These are phyloP conservation scores for Trichomonascaceae sp. DNA, from an alignment of 1,139 yeast species.

Conservation along the genomic window DNA sequence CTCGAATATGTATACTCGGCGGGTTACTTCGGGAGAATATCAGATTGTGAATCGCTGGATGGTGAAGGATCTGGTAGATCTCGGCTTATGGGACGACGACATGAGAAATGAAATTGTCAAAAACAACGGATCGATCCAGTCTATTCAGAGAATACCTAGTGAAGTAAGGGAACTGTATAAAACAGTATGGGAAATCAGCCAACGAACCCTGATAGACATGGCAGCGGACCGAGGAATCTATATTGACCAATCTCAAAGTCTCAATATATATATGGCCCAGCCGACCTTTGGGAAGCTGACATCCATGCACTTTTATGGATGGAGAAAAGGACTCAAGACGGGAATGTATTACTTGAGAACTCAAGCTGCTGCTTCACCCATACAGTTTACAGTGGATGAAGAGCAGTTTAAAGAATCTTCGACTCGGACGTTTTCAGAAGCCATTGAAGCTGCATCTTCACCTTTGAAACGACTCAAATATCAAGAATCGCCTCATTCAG, in stretches of 20 bases:
- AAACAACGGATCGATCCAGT: slow-evolving; percentile 82
- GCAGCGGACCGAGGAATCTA: slow-evolving; percentile 93
- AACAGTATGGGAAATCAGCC: slow-evolving; percentile 97
- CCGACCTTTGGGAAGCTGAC: slow-evolving; percentile 94
- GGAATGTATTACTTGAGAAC: slow-evolving; percentile 97
- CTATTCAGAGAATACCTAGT: slow-evolving; percentile 67
- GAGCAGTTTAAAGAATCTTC: slow-evolving; percentile 29
- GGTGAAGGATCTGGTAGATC: slow-evolving; percentile 71
- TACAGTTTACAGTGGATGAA: slow-evolving; percentile 76
- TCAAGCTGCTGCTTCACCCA: slow-evolving; percentile 91
- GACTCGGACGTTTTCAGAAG: not conserved
- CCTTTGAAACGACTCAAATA: slow-evolving; percentile 1
- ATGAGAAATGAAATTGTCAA: slow-evolving; percentile 77
- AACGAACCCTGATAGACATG: slow-evolving; percentile 81
- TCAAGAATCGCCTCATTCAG: not conserved
- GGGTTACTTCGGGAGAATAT: slow-evolving; percentile 84
- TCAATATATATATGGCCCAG: slow-evolving; percentile 76
- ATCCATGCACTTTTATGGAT: slow-evolving; percentile 96
- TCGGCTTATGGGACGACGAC: slow-evolving; percentile 74
- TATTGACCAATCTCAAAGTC: slow-evolving; percentile 90
- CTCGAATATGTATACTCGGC: slow-evolving; percentile 77
- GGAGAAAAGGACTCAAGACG: slow-evolving; percentile 95
- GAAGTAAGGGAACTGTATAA: slow-evolving; percentile 74
- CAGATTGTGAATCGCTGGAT: slow-evolving; percentile 82
- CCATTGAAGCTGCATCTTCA: not conserved